Evolutionary conservation across 306 rosid species (phyloP), one percentile per base, ranked within the genome.

Genomic region (Pterocarpus santalinus): DNA sequence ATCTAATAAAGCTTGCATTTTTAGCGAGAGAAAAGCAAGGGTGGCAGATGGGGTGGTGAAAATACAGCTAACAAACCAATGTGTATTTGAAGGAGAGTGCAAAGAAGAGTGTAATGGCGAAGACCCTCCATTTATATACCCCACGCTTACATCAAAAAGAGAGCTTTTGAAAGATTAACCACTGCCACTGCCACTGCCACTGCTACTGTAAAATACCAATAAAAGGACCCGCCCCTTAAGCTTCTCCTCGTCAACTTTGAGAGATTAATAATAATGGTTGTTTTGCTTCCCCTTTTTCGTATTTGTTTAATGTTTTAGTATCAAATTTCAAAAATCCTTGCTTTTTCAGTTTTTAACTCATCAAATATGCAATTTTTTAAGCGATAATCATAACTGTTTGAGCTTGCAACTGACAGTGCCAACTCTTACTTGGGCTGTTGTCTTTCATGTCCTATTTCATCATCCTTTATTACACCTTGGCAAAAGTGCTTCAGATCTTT

Each of bases 91-190:
- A 22, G 28, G 28, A 22, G 28, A 22, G 28, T 22, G 34, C 65
- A 56, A 30, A 12, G 78, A 65, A 75, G 28, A 22, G 28, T 22
- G 79, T 1, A 79, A 65, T 1, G 56, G 79, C 60, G 84, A 75
- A 69, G 87, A 80, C 33, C 41, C 84, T 84, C 79, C 88, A 82
- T 92, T 92, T 90, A 86, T 90, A 86, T 85, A 89, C 93, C 92
- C 94, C 98, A 91, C 89, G 93, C 97, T 86, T 86, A 64, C 98
- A 89, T 91, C 1, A 91, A 95, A 91, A 90, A 73, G 82, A 89
- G 94, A 81, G 96, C 95, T 91, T 80, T 93, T 83, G 93, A 93
- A 22, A 93, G 98, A 95, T 91, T 95, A 91, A 93, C 97, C 97
- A 89, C 95, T 94, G 93, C 89, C 94, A 83, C 90, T 85, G 90